Base-by-base conservation (phyloP, 2,329 filamentous ascomycete genomes). In the Colletotrichum euphorbiae region DNA sequence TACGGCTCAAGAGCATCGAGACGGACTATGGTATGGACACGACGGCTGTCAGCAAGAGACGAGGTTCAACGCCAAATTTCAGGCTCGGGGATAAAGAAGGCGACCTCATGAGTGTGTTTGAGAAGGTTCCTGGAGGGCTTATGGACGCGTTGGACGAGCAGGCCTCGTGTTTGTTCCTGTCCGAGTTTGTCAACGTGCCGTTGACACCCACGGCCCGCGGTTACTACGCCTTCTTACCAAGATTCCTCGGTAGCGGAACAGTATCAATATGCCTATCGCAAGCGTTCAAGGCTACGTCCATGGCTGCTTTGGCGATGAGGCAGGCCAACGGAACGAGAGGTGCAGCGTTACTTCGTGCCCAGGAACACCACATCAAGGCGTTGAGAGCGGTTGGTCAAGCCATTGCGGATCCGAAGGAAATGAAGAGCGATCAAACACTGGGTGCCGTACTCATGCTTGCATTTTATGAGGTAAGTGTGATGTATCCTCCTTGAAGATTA, bases 361-460 rank as follows among this genome's bases (percentile, higher is more conserved):
- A 71, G 13, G 63, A 62, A 9, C 69, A 71, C 21, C 69, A 71
- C 19, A 21, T 71, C 19, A 62, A 58, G 2, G 70, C 70, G 11
- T 45, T 71, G 33, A 45, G 58, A 12, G 64, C 68, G 8, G 64
- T 71, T 15, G 62, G 67, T 1, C 56, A 62, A 11, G 69, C 70
- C 11, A 54, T 71, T 3, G 55, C 58, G 2, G 69, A 71, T 5
- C 70, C 69, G 4, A 46, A 38, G 15, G 55, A 64, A 42, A 62
- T 62, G 3, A 57, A 52, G n/a, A 63, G 61, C 17, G 70, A 71
- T 24, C 64, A 64, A 15, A 71, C 70, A 3, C 42, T 71, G 12
- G 70, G 69, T 0, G 70, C 70, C 7, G 69, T 71, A 1, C 42
- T 71, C 0, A 63, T 71, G 69, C 69, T 71, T 8, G 70, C 69